Evolutionary conservation across 768 basidiomycete species (phyloP), one percentile per base, ranked within the genome.

Genomic region (Coprinopsis marcescibilis): DNA sequence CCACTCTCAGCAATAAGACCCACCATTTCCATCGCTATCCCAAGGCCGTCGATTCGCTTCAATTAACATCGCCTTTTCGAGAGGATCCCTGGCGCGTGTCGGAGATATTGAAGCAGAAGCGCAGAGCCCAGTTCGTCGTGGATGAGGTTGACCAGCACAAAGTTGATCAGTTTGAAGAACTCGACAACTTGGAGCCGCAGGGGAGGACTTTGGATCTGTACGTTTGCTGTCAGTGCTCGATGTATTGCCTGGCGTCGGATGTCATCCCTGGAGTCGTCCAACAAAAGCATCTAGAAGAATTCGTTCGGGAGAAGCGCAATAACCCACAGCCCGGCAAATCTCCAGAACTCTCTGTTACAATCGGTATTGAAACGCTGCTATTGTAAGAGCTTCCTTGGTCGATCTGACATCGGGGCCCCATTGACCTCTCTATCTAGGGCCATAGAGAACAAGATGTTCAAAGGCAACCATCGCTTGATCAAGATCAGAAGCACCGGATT

Each of bases 21-120:
- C 89, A 92, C 56, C 89, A 92, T 58, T 90, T 86, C 55, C 89
- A 92, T 60, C 73, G 71, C 45, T 90, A 89, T 54, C 71, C 72
- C 42, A 76, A 71, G 51, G 84, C 85, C 2, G 74, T 89, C 24
- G 83, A 88, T 57, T 72, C 83, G n/a, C 66, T 72, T 37, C 77
- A 76, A 52, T 73, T 91, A 17, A 78, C 75, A 12, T 80, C 82
- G 10, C 80, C 85, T 8, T 70, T 72, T 45, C 71, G 70, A 26
- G 65, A 71, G 32, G 77, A 79, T 47, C 72, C 76, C 52, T 86
- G 86, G 84, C 78, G 80, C 48, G 52, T 64, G 25, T 65, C 75
- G 45, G 66, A 60, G 25, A 65, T 67, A 41, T 83, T 81, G 62
- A 75, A 73, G 52, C 76, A 63, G 52, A 65, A 81, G 40, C 70